Evolutionary conservation across 108 stramenopile species (phyloP).

Genomic region (Fistulifera solaris): DNA sequence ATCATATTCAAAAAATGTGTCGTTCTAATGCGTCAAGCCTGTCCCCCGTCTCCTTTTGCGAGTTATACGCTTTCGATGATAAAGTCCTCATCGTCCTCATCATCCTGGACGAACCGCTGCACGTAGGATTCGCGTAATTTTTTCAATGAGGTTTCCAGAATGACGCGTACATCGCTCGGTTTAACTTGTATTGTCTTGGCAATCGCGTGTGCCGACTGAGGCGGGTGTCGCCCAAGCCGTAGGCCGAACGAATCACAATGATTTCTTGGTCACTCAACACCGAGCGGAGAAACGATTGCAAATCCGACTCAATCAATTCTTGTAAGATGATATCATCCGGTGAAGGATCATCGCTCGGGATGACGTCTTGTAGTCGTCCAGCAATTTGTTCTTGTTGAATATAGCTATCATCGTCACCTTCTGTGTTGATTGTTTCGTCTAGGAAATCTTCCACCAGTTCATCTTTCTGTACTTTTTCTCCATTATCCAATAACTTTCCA

Average conservation of each 20-base stretch:
- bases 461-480: constrained; percentile 12
- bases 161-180: not conserved
- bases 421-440: constrained; percentile 23
- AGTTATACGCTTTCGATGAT: too few relatives aligned
- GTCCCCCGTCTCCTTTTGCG: too few relatives aligned
- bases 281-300: constrained; percentile 37
- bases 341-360: constrained; percentile 25
- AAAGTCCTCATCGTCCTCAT: too few relatives aligned
- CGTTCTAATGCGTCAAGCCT: too few relatives aligned
- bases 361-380: constrained; percentile 34
- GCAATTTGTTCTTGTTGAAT: constrained; percentile 38
- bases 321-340: constrained; percentile 36
- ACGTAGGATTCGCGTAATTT: not conserved
- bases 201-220: constrained; percentile 15
- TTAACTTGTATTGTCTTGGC: not conserved
- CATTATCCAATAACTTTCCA: constrained; percentile 16
- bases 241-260: constrained; percentile 45
- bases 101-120: not conserved
- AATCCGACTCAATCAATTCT: constrained; percentile 34
- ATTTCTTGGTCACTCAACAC: constrained; percentile 31
- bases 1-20: too few relatives aligned
- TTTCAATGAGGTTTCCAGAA: not conserved
- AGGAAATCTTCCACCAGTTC: constrained; percentile 20
- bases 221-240: constrained; percentile 34
- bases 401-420: constrained; percentile 46